These are phyloP conservation scores for Alliaria petiolata DNA, from an alignment of 345 rosid genomes.

Conservation along the genomic window DNA sequence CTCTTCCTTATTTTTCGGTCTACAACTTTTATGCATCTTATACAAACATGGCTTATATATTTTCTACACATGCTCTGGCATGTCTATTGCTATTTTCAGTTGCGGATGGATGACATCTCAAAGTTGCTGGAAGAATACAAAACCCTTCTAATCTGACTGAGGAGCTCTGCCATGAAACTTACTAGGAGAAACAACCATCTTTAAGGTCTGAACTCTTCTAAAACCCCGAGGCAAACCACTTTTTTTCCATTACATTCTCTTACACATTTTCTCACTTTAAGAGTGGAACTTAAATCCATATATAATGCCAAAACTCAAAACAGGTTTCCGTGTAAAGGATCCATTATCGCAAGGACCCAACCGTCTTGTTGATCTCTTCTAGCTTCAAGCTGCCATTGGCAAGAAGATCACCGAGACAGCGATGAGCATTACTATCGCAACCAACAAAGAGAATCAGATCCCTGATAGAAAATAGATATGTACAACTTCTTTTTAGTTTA, in stretches of 20 bases:
- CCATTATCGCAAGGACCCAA: constrained; percentile 32
- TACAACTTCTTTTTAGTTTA: neutral
- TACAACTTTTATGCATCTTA: no score
- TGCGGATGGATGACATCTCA: constrained; percentile 76
- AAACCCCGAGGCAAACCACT: no score
- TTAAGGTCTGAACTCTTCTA: no score
- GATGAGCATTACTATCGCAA: neutral
- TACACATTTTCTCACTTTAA: neutral
- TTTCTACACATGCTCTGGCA: neutral
- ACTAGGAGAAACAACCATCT: neutral
- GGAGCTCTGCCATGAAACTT: constrained; percentile 6
- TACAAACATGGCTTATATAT: neutral
- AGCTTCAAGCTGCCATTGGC: constrained; percentile 58
- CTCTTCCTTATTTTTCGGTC: neutral
- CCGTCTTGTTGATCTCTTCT: constrained; percentile 59
- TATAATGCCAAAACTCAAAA: neutral
- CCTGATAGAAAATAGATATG: neutral
- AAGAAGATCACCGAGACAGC: constrained; percentile 8
- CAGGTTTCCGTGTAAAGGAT: no score
- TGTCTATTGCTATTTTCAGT: constrained; percentile 37
- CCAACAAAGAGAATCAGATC: constrained; percentile 3
- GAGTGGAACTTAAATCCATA: neutral
- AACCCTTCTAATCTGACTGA: constrained; percentile 41
- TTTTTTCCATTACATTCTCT: neutral
- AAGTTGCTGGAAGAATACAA: constrained; percentile 76